phyloP scores from a whole-genome alignment of 2,329 filamentous ascomycete genomes.

The Corniculantispora saksenae region DNA sequence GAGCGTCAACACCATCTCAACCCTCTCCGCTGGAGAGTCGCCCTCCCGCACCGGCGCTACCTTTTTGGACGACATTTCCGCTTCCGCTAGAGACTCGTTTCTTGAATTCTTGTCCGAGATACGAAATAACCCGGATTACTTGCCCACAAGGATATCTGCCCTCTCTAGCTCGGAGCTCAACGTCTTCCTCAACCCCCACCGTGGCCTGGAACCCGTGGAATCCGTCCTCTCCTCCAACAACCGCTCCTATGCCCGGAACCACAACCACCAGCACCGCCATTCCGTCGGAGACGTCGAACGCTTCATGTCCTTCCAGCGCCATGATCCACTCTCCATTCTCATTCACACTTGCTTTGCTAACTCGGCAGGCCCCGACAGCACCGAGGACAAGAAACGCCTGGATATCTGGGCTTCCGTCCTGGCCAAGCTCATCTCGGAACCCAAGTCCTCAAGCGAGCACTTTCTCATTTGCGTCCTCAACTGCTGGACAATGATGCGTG shows the following conservation, averaged over 20 bases:
- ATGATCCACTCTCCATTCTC: slow-evolving; percentile 81
- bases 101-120: slow-evolving; percentile 79
- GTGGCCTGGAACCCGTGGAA: slow-evolving; percentile 77
- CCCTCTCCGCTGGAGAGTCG: slow-evolving; percentile 40
- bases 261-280: slow-evolving; percentile 47
- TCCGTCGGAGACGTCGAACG: slow-evolving; percentile 65
- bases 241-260: slow-evolving; percentile 48
- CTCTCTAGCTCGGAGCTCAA: slow-evolving; percentile 76
- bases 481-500: slow-evolving; percentile 81
- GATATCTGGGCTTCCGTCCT: slow-evolving; percentile 88
- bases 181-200: slow-evolving; percentile 75
- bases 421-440: slow-evolving; percentile 77
- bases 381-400: slow-evolving; percentile 76
- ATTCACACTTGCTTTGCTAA: slow-evolving; percentile 89
- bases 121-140: slow-evolving; percentile 82
- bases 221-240: slow-evolving; percentile 75
- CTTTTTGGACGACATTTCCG: slow-evolving; percentile 68
- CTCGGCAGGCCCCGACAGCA: slow-evolving; percentile 76
- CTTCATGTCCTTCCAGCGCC: slow-evolving; percentile 83
- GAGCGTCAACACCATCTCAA: slow-evolving; percentile 49
- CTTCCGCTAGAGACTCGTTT: slow-evolving; percentile 72
- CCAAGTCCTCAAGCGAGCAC: slow-evolving; percentile 74
- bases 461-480: slow-evolving; percentile 84
- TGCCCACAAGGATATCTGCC: slow-evolving; percentile 78
- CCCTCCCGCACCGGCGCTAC: slow-evolving; percentile 49